phyloP scores from a whole-genome alignment of 192 early-diverging fungal species.

The Podila epicladia region DNA sequence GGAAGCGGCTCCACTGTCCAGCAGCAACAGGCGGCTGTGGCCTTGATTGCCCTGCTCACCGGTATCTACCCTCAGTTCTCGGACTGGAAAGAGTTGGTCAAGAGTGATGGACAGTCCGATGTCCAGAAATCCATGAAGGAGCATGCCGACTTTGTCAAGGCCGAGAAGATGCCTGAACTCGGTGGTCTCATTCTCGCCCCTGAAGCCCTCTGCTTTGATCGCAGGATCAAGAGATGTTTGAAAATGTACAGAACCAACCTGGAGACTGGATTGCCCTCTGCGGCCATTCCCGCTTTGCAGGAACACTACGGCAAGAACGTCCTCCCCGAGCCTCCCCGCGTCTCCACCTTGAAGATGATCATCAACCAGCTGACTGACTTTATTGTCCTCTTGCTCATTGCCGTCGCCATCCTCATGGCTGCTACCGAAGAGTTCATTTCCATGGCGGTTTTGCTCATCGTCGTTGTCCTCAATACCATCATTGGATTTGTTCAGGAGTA shows the following conservation, averaged over 20 bases:
- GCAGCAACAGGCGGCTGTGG: slow-evolving; percentile 77
- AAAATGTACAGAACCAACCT: slow-evolving; percentile 83
- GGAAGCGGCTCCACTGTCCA: slow-evolving; percentile 69
- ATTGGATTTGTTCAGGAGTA: slow-evolving; percentile 97
- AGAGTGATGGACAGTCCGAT: slow-evolving; percentile 79
- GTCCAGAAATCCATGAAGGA: slow-evolving; percentile 77
- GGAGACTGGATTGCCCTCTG: slow-evolving; percentile 73
- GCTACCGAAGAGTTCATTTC: slow-evolving; percentile 87
- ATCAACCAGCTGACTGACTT: slow-evolving; percentile 90
- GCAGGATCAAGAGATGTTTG: slow-evolving; percentile 79
- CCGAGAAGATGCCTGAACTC: slow-evolving; percentile 56
- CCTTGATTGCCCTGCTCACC: slow-evolving; percentile 79
- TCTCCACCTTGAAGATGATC: slow-evolving; percentile 75
- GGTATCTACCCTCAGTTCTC: slow-evolving; percentile 80
- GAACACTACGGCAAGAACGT: slow-evolving; percentile 87
- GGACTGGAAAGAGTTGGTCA: slow-evolving; percentile 92
- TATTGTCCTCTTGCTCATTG: slow-evolving; percentile 90
- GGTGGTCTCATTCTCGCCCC: slow-evolving; percentile 63
- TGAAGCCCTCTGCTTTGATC: slow-evolving; percentile 92
- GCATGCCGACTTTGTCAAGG: slow-evolving; percentile 52
- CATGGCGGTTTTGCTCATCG: slow-evolving; percentile 62
- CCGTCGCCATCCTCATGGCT: slow-evolving; percentile 81
- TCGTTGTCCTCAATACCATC: slow-evolving; percentile 85
- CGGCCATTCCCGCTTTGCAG: slow-evolving; percentile 64
- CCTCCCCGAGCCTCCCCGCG: slow-evolving; percentile 81